These are phyloP conservation scores for Pyrenochaeta sp. DNA, from an alignment of 2,329 filamentous ascomycete genomes.

Conservation along the genomic window DNA sequence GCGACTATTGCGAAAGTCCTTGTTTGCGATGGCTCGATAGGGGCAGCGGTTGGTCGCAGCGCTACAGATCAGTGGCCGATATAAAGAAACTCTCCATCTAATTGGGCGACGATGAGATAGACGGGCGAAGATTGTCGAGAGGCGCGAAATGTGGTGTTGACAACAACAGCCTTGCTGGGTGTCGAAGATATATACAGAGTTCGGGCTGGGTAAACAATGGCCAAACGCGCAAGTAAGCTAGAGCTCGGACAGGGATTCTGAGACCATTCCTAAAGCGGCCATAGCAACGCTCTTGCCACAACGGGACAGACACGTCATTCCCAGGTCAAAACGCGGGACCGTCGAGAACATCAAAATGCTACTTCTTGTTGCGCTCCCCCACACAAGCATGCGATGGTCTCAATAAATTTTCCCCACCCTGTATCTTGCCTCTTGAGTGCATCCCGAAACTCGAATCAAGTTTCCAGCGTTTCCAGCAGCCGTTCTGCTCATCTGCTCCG, in stretches of 20 bases:
- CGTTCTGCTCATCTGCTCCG: conserved; percentile 4
- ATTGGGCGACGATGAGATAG: conserved; percentile 51
- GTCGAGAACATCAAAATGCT: conserved; percentile 21
- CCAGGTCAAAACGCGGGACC: conserved; percentile 22
- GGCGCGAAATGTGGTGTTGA: conserved; percentile 40
- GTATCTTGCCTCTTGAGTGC: neutral
- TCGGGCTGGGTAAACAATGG: conserved; percentile 17
- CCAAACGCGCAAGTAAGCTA: neutral
- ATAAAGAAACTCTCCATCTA: conserved; percentile 53
- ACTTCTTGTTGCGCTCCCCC: conserved; percentile 23
- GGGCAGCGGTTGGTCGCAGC: conserved; percentile 37
- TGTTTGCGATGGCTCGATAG: conserved; percentile 30
- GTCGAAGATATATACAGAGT: conserved; percentile 37
- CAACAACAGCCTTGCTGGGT: conserved; percentile 29
- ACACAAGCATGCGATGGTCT: conserved; percentile 2
- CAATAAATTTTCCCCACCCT: conserved; percentile 1
- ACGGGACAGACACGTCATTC: conserved; percentile 16
- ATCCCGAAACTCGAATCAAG: neutral
- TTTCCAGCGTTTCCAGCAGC: neutral
- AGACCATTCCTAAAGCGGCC: conserved; percentile 7
- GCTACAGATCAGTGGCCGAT: conserved; percentile 46
- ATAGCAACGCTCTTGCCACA: conserved; percentile 11
- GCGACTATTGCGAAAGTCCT: conserved; percentile 27
- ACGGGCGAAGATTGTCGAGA: conserved; percentile 35
- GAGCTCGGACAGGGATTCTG: conserved; percentile 12